Conservation (phyloP, 495 filamentous ascomycete species). For the Daldinia decipiens region DNA sequence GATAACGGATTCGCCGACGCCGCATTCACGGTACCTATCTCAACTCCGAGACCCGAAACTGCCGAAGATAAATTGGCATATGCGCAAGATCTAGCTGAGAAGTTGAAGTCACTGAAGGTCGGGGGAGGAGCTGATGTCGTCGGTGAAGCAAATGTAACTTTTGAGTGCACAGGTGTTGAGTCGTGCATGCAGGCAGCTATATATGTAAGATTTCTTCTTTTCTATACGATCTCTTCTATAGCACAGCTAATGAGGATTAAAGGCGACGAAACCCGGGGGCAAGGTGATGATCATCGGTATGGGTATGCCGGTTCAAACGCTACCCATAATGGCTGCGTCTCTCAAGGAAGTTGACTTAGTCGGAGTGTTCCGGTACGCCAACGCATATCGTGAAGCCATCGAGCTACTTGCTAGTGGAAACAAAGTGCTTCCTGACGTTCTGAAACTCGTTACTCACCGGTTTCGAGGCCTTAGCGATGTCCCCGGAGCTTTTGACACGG, state of each 20-base stretch:
- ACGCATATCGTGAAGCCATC: constrained; percentile 82
- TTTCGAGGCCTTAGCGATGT: constrained; percentile 58
- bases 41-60: constrained; percentile 57
- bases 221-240: not conserved
- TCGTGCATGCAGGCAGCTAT: constrained; percentile 88
- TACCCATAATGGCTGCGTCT: constrained; percentile 86
- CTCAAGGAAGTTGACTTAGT: constrained; percentile 92
- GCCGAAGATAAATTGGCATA: constrained; percentile 68
- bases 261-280: constrained; percentile 79
- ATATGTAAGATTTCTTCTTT: constrained; percentile 63
- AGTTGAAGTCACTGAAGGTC: constrained; percentile 54
- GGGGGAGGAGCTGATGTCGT: constrained; percentile 43
- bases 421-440: constrained; percentile 62
- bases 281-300: constrained; percentile 92
- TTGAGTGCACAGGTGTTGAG: constrained; percentile 93
- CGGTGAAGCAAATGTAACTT: constrained; percentile 79
- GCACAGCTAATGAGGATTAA: constrained; percentile 18
- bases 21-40: constrained; percentile 67
- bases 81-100: constrained; percentile 68
- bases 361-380: constrained; percentile 90
- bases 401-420: constrained; percentile 70
- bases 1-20: constrained; percentile 73
- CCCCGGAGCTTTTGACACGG: constrained; percentile 61
- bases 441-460: constrained; percentile 79
- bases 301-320: constrained; percentile 87